Percentiles rank a stretch among this genome's conserved stretches.
Conservation (phyloP, 108 stramenopile species). For the Seminavis robusta region DNA sequence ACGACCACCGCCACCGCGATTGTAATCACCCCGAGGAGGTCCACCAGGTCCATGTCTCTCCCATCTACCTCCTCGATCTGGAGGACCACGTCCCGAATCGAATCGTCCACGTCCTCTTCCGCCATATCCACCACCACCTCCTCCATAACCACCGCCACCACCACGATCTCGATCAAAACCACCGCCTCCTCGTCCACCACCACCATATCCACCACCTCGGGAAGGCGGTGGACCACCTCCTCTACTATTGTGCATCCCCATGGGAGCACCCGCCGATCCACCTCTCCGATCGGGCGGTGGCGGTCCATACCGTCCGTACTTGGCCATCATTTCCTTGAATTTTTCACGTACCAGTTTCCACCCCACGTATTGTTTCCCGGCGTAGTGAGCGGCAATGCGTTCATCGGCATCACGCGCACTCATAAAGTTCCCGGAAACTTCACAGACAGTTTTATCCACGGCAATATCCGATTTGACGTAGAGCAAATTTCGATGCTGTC, state of each 20-base stretch:
- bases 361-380: slow-evolving; percentile 90
- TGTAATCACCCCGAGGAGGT: no score
- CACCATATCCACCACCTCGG: slow-evolving; percentile 11
- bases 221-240: slow-evolving; percentile 22
- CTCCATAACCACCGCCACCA: slow-evolving; percentile 17
- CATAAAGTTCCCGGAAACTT: slow-evolving; percentile 91
- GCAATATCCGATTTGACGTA: slow-evolving; percentile 76
- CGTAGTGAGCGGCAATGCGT: slow-evolving; percentile 89
- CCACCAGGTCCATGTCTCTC: no score
- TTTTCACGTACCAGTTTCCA: slow-evolving; percentile 92
- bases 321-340: slow-evolving; percentile 63
- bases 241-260: slow-evolving; percentile 10
- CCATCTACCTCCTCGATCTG: no score
- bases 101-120: no score
- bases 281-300: slow-evolving; percentile 28
- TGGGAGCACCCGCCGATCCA: slow-evolving; percentile 7
- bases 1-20: no score
- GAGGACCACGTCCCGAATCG: no score
- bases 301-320: slow-evolving; percentile 58
- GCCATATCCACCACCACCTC: slow-evolving; percentile 23
- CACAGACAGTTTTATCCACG: slow-evolving; percentile 86
- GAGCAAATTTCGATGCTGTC: slow-evolving; percentile 58
- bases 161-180: slow-evolving; percentile 13
- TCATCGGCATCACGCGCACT: slow-evolving; percentile 88
- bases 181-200: slow-evolving; percentile 28